These are phyloP conservation scores for Spiromastix sp. DNA, from an alignment of 2,329 filamentous ascomycete genomes.

Conservation along the genomic window DNA sequence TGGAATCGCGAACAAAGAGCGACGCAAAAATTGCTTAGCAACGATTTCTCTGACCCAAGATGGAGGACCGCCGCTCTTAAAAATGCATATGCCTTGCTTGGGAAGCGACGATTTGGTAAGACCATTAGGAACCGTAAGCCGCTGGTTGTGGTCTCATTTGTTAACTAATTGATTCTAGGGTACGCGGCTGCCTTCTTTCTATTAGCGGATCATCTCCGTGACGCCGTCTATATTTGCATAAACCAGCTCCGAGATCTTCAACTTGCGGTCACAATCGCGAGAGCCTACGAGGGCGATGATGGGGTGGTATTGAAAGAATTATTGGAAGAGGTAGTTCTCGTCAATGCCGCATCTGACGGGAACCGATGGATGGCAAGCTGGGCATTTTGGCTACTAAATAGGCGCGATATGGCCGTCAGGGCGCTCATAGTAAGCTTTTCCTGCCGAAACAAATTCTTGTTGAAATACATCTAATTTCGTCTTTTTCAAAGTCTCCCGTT, in stretches of 20 bases:
- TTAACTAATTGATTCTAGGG: too few relatives aligned
- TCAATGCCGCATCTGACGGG: conserved; percentile 65
- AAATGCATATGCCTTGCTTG: conserved; percentile 91
- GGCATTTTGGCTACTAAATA: conserved; percentile 85
- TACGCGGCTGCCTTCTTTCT: conserved; percentile 96
- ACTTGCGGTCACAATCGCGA: conserved; percentile 75
- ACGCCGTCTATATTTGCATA: conserved; percentile 76
- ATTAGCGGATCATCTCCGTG: conserved; percentile 70
- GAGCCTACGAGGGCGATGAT: conserved; percentile 80
- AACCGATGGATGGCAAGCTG: conserved; percentile 92
- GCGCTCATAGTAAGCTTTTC: conserved; percentile 58
- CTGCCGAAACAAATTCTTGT: background rate
- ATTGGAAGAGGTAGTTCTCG: conserved; percentile 68
- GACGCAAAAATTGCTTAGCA: conserved; percentile 71
- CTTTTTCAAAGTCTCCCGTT: conserved; percentile 55
- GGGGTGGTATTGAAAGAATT: conserved; percentile 63
- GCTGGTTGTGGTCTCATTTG: too few relatives aligned
- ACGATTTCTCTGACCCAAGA: conserved; percentile 77
- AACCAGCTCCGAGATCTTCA: conserved; percentile 83
- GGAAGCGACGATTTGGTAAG: conserved; percentile 74
- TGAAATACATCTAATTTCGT: conserved; percentile 4
- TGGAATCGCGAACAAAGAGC: conserved; percentile 79
- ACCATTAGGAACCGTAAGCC: conserved; percentile 5
- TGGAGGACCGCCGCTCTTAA: conserved; percentile 88
- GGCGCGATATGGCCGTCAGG: conserved; percentile 73